Evolutionary conservation across 306 rosid species (phyloP), one percentile per base, ranked within the genome.

Genomic region (Inga laurina): DNA sequence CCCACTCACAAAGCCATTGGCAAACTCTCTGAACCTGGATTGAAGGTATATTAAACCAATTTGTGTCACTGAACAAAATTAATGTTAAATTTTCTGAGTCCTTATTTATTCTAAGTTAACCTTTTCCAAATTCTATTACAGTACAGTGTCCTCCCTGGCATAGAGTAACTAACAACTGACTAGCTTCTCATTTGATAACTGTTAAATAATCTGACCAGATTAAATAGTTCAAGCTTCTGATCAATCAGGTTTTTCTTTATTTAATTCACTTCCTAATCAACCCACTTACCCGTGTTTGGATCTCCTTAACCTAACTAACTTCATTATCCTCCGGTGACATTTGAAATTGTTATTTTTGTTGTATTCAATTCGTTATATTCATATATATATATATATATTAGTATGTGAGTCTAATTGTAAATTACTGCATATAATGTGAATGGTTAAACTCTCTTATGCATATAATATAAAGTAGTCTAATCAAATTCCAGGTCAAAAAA

Each of bases 141-240:
- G 43, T 61, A 22, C 67, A 24, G 16, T 61, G 15, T 61, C 0
- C 34, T 35, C 35, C 67, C 3, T 10, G 14, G 16, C 8, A 7
- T 34, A 19, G 72, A 30, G 72, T 73, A 43, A 79, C 74, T 73
- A 43, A 79, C 74, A 79, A 73, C 27, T 34, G 71, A 39, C 80
- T 66, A 67, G 57, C 12, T 21, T n/a, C 57, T 83, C 35, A 49
- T 49, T 61, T 62, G 37, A 62, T 62, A 24, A 62, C 5, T 78
- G 18, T 51, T 44, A 61, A 11, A 19, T 68, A 43, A 62, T 27
- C 8, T 27, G 39, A 12, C 1, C 39, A 56, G 62, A 56, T 56
- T 62, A 11, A 24, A 14, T 27, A 11, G 19, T 1, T 62, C 18
- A 27, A 62, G 37, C 69, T 62, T 62, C 68, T 62, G 12, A 62